A percentile compares a stretch with the other conserved stretches of the same genome.
Evolutionary conservation across 75 land plant genomes (phyloP).

Genomic region (Isoetes taiwanensis): DNA sequence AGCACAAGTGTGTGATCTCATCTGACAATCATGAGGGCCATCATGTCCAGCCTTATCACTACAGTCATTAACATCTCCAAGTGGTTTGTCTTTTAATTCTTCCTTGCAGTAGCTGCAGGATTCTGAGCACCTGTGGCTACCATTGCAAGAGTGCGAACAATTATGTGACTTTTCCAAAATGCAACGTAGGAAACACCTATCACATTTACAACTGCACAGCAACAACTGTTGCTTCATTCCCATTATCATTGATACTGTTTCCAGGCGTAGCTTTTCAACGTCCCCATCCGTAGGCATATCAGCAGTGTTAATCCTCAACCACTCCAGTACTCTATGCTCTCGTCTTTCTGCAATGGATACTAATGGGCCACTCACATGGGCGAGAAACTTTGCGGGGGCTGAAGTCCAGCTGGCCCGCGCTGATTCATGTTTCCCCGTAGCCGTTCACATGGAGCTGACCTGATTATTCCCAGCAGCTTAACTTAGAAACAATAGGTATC

Average conservation of each 20-base stretch:
- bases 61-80: not conserved
- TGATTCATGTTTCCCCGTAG: too few relatives aligned
- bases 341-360: constrained; percentile 11
- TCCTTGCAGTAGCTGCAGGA: constrained; percentile 16
- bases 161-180: constrained; percentile 14
- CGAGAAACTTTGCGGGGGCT: too few relatives aligned
- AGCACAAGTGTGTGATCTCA: constrained; percentile 12
- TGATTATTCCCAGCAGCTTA: too few relatives aligned
- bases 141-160: constrained; percentile 17
- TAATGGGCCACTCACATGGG: too few relatives aligned
- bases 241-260: constrained; percentile 3
- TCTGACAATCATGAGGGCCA: constrained; percentile 19
- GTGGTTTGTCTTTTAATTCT: not conserved
- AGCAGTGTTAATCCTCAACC: constrained; percentile 14
- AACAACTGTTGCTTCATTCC: constrained; percentile 10
- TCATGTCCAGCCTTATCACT: constrained; percentile 20
- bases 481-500: too few relatives aligned
- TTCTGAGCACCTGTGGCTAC: constrained; percentile 15
- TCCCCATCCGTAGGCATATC: constrained; percentile 15
- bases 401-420: too few relatives aligned
- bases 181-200: constrained; percentile 18
- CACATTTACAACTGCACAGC: constrained; percentile 23
- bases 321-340: constrained; percentile 6
- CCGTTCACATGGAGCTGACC: too few relatives aligned
- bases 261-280: constrained; percentile 17